Evolutionary conservation across 139 green algal genomes (phyloP).

Genomic region (Chloropicon primus): DNA sequence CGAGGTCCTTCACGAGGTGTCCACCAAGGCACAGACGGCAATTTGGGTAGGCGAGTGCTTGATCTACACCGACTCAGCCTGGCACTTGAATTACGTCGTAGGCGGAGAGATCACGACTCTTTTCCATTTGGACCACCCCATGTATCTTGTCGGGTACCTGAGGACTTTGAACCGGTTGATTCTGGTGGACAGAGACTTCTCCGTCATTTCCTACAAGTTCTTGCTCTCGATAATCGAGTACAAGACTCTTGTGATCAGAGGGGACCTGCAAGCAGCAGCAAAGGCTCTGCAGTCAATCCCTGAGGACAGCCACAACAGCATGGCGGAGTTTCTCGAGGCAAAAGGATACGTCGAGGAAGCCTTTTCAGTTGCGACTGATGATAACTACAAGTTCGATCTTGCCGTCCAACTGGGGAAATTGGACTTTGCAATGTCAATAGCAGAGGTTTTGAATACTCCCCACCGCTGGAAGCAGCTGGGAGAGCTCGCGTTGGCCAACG

Average conservation of each 20-base stretch:
- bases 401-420: conserved; percentile 78
- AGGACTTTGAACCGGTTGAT: conserved; percentile 75
- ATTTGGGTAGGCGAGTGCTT: conserved; percentile 94
- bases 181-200: conserved; percentile 81
- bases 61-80: conserved; percentile 91
- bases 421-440: conserved; percentile 60
- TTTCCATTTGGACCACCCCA: conserved; percentile 87
- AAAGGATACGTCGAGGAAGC: conserved; percentile 65
- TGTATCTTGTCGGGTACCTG: conserved; percentile 96
- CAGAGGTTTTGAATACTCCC: conserved; percentile 47
- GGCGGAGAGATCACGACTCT: conserved; percentile 93
- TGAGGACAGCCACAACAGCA: conserved; percentile 35
- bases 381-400: conserved; percentile 86
- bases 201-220: conserved; percentile 42
- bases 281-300: conserved; percentile 44
- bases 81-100: conserved; percentile 95
- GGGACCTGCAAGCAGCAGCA: conserved; percentile 52
- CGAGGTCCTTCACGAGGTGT: conserved; percentile 84
- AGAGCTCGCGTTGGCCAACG: conserved; percentile 36
- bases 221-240: conserved; percentile 91
- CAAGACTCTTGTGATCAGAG: conserved; percentile 76
- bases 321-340: conserved; percentile 89
- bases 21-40: conserved; percentile 48
- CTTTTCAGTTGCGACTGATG: conserved; percentile 80
- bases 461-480: conserved; percentile 90